Base-by-base conservation (phyloP, 2,329 filamentous ascomycete genomes). In the Verticillium longisporum region DNA sequence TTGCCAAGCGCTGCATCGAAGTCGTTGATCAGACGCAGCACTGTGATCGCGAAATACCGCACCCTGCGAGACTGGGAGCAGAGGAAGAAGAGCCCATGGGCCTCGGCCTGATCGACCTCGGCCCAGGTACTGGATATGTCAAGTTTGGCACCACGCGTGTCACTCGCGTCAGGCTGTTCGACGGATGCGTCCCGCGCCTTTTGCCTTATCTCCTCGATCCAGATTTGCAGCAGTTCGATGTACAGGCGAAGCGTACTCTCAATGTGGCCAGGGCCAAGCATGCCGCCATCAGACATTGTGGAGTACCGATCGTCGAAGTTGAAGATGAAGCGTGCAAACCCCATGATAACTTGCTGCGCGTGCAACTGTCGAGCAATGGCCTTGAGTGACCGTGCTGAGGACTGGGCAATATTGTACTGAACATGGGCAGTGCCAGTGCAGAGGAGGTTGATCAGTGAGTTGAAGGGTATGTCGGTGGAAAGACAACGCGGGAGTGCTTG, bases 391-490 rank as follows among this genome's bases (percentile, higher is more conserved):
- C 93, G 90, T 3, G 92, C 91, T 1, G 96, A 98, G 0, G 95
- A 97, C 54, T 87, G 85, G 1, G 95, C 96, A 72, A 99, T 97
- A 61, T 95, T 93, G 38, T 85, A 85, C 70, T 98, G 92, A 18
- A 98, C 90, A 74, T 99, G 96, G 13, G 95, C 95, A 1, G 96
- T 99, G 11, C 94, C 95, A 2, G 95, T 99, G 71, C 96, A 99
- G 4, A 99, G 80, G 1, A 99, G 81, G 71, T 97, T 98, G 74
- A 99, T 93, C 36, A 99, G 79, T 0, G 92, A 90, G 70, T 96
- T 96, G 74, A 98, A 94, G 0, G 93, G 91, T 60, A 97, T 95
- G 63, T 96, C 90, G 50, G 89, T 85, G 1, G 94, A 96, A 26
- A 98, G 79, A 70, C 95, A 99, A n/a, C 95, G 88, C 56, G 96